Base-by-base conservation (phyloP, 1,139 yeast species). In the Kodamaea sp. region DNA sequence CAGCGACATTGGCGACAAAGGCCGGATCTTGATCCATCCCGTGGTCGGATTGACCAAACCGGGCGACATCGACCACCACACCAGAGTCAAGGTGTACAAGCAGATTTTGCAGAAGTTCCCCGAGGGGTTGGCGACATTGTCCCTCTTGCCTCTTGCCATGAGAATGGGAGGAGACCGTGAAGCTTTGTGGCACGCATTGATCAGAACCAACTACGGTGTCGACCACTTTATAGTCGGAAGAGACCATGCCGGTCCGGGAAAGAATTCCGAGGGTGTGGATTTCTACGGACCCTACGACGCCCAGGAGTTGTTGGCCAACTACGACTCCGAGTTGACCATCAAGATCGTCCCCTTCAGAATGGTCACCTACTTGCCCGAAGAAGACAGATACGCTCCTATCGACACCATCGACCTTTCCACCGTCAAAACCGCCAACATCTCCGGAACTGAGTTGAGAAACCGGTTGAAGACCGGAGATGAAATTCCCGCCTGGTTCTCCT, bases 151-250 rank as follows among this genome's bases (percentile, higher is more conserved):
- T 12, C 73, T 90, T 53, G 97, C 97, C 31, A 90, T 90, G 97
- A 82, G 97, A 74, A 90, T 90, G 97, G 97, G 95, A 43, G 97
- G 97, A 63, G 97, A 92, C 63, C 82, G 96, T 62, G 97, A 90
- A 69, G 97, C 97, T 22, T 84, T 90, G 35, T 90, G 97, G 97
- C 97, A 90, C 61, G 96, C 97, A 16, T 84, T 90, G 57, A 90
- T 90, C 59, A 84, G 97, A 68, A 87, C 89, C 73, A 90, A 90
- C 67, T 89, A 84, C 60, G 97, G 97, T 59, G 96, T 95, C 37
- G 86, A 96, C 37, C 97, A 90, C 63, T 90, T 90, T 66, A 92
- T 92, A 55, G 96, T 90, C 36, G 97, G 98, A 43, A 83, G 98
- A 71, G 97, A 90, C 63, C 97, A 90, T 58, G 97, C 97, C 39